Percentiles rank a stretch among this genome's conserved stretches.
These are phyloP conservation scores for Spathaspora passalidarum DNA, from an alignment of 805 yeast species.

Conservation along the genomic window DNA sequence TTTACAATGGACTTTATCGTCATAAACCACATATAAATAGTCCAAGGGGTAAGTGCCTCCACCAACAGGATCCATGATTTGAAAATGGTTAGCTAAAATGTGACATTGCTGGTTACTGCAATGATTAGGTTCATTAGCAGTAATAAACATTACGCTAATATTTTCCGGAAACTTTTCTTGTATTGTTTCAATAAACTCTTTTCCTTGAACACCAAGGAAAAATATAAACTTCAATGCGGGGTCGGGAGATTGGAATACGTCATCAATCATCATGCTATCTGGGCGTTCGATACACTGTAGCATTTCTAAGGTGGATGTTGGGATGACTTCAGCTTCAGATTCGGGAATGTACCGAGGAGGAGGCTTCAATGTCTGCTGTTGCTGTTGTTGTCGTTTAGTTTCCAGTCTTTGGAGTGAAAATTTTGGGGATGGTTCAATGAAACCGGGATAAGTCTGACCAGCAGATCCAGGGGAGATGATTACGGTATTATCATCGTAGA, in stretches of 20 bases:
- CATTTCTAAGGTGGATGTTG: background rate
- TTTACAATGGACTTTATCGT: constrained; percentile 8
- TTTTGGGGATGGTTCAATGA: no score
- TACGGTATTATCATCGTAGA: background rate
- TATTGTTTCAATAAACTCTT: constrained; percentile 19
- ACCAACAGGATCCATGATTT: constrained; percentile 31
- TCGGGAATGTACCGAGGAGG: constrained; percentile 4
- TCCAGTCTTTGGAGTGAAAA: no score
- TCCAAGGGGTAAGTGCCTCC: constrained; percentile 36
- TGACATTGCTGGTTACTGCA: constrained; percentile 17
- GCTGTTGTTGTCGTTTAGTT: background rate
- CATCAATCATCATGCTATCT: background rate
- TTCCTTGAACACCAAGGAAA: constrained; percentile 32
- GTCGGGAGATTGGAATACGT: background rate
- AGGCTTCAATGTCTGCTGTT: background rate
- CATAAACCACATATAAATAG: constrained; percentile 18
- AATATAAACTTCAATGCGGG: constrained; percentile 15
- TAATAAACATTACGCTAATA: constrained; percentile 5
- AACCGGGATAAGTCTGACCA: no score
- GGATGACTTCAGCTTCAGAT: constrained; percentile 2
- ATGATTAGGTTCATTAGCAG: constrained; percentile 6
- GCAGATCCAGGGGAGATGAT: background rate
- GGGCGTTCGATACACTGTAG: background rate
- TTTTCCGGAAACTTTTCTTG: background rate
- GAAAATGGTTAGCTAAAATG: constrained; percentile 19